These are phyloP conservation scores for Colletotrichum chlorophyti DNA, from an alignment of 2,329 filamentous ascomycete species.

Conservation along the genomic window DNA sequence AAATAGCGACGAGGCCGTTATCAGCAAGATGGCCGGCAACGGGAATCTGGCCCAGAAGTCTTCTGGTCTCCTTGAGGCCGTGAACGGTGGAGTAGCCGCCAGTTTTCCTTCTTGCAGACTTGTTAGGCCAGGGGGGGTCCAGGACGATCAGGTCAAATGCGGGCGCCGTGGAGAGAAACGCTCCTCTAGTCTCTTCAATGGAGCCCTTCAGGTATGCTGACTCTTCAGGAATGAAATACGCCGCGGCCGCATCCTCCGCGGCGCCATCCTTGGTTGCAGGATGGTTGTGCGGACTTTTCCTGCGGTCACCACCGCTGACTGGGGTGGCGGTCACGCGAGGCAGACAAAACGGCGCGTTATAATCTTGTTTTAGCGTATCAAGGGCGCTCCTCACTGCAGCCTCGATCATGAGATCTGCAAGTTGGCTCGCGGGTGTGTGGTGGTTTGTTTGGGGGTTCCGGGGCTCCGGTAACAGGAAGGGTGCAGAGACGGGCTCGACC, in stretches of 20 bases:
- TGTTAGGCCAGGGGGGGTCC: slow-evolving; percentile 84
- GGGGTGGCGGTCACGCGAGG: slow-evolving; percentile 41
- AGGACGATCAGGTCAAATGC: slow-evolving; percentile 73
- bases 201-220: slow-evolving; percentile 56
- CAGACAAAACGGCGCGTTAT: slow-evolving; percentile 54
- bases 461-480: slow-evolving; percentile 61
- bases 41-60: slow-evolving; percentile 62
- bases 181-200: slow-evolving; percentile 47
- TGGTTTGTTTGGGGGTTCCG: slow-evolving; percentile 44
- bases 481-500: slow-evolving; percentile 46
- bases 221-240: slow-evolving; percentile 46
- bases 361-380: slow-evolving; percentile 39
- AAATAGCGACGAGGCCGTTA: slow-evolving; percentile 70
- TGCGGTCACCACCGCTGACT: neutral
- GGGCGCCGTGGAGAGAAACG: slow-evolving; percentile 51
- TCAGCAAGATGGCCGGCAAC: slow-evolving; percentile 59
- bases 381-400: slow-evolving; percentile 55
- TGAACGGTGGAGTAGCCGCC: slow-evolving; percentile 55
- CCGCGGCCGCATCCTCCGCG: neutral
- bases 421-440: slow-evolving; percentile 52
- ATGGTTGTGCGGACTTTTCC: neutral
- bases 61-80: slow-evolving; percentile 52
- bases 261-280: neutral
- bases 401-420: slow-evolving; percentile 61
- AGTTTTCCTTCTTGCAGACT: slow-evolving; percentile 69